phyloP scores from a whole-genome alignment of 805 yeast genomes.

The Teunomyces pallodes region DNA sequence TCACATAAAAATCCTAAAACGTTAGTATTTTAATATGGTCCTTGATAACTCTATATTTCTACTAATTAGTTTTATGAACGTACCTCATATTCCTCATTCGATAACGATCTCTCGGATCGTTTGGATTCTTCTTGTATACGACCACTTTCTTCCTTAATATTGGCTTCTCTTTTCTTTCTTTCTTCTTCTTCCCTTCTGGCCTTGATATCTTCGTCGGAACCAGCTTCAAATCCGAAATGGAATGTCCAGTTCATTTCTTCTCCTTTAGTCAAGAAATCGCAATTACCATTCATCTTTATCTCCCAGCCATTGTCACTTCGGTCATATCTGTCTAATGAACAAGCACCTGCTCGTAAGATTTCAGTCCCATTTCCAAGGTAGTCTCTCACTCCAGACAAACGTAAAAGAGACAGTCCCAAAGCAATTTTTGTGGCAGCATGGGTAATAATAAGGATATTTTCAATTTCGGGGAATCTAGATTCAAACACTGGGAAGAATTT shows the following conservation, averaged over 20 bases:
- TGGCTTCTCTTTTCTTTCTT: slow-evolving; percentile 39
- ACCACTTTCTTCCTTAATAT: slow-evolving; percentile 13
- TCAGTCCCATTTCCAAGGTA: slow-evolving; percentile 41
- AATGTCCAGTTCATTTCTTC: slow-evolving; percentile 96
- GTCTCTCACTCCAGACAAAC: slow-evolving; percentile 50
- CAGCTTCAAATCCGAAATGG: slow-evolving; percentile 74
- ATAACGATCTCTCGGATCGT: slow-evolving; percentile 10
- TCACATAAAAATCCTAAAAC: slow-evolving; percentile 31
- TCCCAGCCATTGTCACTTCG: slow-evolving; percentile 49
- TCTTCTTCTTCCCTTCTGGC: slow-evolving; percentile 18
- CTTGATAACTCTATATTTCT: slow-evolving; percentile 4
- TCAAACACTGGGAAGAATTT: slow-evolving; percentile 59
- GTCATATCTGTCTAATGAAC: slow-evolving; percentile 70
- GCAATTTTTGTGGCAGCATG: slow-evolving; percentile 95
- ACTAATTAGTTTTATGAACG: slow-evolving; percentile 15
- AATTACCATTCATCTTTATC: slow-evolving; percentile 66
- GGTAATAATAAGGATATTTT: slow-evolving; percentile 68
- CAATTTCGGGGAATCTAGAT: slow-evolving; percentile 53
- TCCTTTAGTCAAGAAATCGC: slow-evolving; percentile 68
- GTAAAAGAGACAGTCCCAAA: slow-evolving; percentile 72
- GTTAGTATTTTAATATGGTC: slow-evolving; percentile 17
- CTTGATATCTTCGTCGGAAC: slow-evolving; percentile 81
- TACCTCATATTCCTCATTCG: slow-evolving; percentile 24
- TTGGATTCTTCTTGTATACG: slow-evolving; percentile 16
- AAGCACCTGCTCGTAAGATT: slow-evolving; percentile 69